Conservation (phyloP, 768 basidiomycete species). For the Leccinellum albellum region DNA sequence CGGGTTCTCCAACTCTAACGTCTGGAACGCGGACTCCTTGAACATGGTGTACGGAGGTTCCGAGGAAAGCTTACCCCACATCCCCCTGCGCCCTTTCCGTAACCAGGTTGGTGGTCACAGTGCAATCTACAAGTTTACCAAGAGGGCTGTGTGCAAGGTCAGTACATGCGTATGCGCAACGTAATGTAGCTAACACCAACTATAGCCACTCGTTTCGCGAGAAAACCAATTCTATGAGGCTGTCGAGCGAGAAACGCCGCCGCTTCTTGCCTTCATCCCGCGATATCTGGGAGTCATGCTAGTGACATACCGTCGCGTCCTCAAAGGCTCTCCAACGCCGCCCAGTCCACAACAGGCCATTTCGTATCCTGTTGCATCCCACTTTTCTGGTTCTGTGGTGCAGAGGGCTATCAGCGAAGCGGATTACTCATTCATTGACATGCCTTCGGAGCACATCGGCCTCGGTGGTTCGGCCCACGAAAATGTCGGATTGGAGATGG, state of each 20-base stretch:
- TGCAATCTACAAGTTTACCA: constrained; percentile 97
- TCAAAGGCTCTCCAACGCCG: constrained; percentile 36
- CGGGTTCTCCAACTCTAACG: neutral
- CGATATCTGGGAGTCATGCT: constrained; percentile 98
- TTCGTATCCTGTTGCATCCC: constrained; percentile 16
- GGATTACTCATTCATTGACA: constrained; percentile 1
- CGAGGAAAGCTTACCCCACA: constrained; percentile 71
- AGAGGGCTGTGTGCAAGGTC: constrained; percentile 97
- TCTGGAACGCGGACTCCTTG: constrained; percentile 34
- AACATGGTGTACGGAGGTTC: constrained; percentile 43
- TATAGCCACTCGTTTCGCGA: constrained; percentile 88
- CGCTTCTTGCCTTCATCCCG: constrained; percentile 91
- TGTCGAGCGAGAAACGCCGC: constrained; percentile 90
- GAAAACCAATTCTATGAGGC: constrained; percentile 99
- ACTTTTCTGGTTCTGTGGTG: constrained; percentile 26
- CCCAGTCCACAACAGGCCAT: constrained; percentile 15
- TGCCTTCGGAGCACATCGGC: constrained; percentile 1
- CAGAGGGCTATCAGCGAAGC: constrained; percentile 29
- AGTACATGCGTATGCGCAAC: constrained; percentile 23
- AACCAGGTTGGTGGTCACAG: constrained; percentile 98
- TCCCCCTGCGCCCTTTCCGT: constrained; percentile 91
- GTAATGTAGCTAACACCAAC: constrained; percentile 12
- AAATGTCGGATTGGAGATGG: constrained; percentile 41
- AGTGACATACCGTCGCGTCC: constrained; percentile 87
- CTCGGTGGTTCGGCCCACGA: constrained; percentile 21